These are phyloP conservation scores for Tylopilus sp. DNA, from an alignment of 768 basidiomycete species.

Conservation along the genomic window DNA sequence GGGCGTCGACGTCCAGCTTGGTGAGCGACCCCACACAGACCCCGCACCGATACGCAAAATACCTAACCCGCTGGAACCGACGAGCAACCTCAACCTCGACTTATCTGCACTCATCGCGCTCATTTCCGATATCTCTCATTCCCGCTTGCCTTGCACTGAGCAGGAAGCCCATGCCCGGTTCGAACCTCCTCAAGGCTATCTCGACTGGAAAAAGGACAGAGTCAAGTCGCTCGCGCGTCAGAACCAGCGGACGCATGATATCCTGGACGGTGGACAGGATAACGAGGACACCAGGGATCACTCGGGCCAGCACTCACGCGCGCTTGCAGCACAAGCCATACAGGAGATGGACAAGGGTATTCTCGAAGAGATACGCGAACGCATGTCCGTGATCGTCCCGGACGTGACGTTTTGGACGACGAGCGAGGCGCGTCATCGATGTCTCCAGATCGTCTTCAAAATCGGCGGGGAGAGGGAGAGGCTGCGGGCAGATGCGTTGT, in stretches of 20 bases:
- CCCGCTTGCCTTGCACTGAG: slow-evolving; percentile 52
- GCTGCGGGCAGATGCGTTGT: slow-evolving; percentile 58
- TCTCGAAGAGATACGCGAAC: slow-evolving; percentile 59
- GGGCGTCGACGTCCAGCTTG: slow-evolving; percentile 66
- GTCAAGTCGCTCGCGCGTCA: slow-evolving; percentile 6
- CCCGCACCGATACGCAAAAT: slow-evolving; percentile 1
- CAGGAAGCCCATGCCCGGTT: slow-evolving; percentile 65
- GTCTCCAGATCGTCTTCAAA: slow-evolving; percentile 71
- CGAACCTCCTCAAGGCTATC: slow-evolving; percentile 52
- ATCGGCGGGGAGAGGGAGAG: slow-evolving; percentile 74
- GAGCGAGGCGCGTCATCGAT: slow-evolving; percentile 66
- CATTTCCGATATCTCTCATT: slow-evolving; percentile 78
- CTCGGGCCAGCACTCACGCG: slow-evolving; percentile 58
- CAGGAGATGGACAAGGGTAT: slow-evolving; percentile 70
- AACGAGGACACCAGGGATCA: slow-evolving; percentile 21
- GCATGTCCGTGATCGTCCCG: slow-evolving; percentile 26
- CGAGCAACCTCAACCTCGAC: slow-evolving; percentile 70
- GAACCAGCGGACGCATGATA: background rate
- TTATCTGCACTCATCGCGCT: slow-evolving; percentile 83
- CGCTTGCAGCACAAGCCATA: slow-evolving; percentile 65
- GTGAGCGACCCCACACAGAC: slow-evolving; percentile 41
- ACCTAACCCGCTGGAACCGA: slow-evolving; percentile 40
- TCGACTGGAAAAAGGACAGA: slow-evolving; percentile 53
- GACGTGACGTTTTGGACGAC: slow-evolving; percentile 77
- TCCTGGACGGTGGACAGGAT: slow-evolving; percentile 1